phyloP scores from a whole-genome alignment of 1,284 basidiomycete genomes.

The Puccinia triticina region DNA sequence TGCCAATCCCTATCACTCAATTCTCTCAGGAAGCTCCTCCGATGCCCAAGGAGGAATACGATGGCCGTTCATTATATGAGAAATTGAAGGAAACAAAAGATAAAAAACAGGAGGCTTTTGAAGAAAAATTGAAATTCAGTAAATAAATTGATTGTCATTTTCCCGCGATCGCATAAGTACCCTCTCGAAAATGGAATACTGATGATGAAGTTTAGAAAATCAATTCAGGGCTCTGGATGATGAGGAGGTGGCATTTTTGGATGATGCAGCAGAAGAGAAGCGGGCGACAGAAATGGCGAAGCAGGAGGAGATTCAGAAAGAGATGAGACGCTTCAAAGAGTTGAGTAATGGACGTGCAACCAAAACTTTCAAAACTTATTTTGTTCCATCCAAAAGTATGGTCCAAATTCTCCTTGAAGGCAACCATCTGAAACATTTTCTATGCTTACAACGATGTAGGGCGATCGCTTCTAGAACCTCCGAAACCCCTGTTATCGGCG shows the following conservation, averaged over 20 bases:
- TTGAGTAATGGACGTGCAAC: slow-evolving; percentile 15
- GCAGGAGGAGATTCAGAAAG: slow-evolving; percentile 35
- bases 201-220: slow-evolving; percentile 35
- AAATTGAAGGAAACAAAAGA: slow-evolving; percentile 50
- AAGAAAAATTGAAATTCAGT: slow-evolving; percentile 51
- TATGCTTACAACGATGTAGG: not conserved
- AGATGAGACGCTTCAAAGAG: slow-evolving; percentile 48
- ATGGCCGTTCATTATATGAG: slow-evolving; percentile 48
- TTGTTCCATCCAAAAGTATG: not conserved
- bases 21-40: slow-evolving; percentile 45
- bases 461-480: slow-evolving; percentile 30
- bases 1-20: not conserved
- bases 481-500: slow-evolving; percentile 1
- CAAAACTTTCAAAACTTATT: not conserved
- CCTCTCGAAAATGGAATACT: not conserved
- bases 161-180: not conserved
- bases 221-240: slow-evolving; percentile 51
- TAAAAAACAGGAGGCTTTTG: slow-evolving; percentile 51
- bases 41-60: slow-evolving; percentile 50
- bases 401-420: not conserved
- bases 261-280: slow-evolving; percentile 46
- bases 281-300: slow-evolving; percentile 38
- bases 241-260: slow-evolving; percentile 49
- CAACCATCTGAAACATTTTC: not conserved
- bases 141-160: not conserved